A percentile compares a stretch with the other conserved stretches of the same genome.
Conservation (phyloP, 257 asterid genomes). For the Scutellaria barbata region DNA sequence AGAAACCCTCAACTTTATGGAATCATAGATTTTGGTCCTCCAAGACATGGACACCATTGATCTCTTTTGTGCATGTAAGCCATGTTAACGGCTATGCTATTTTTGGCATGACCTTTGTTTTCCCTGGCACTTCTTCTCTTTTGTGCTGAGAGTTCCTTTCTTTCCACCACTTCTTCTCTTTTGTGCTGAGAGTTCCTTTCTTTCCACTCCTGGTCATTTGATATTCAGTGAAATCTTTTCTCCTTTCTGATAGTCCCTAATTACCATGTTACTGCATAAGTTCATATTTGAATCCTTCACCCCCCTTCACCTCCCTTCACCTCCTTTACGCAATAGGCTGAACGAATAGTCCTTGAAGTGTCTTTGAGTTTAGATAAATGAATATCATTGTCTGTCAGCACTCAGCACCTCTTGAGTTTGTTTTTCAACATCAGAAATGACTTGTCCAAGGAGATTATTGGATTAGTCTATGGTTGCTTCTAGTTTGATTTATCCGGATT, state of each 20-base stretch:
- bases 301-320: not conserved
- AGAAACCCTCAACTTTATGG: not conserved
- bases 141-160: not conserved
- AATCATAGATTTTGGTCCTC: not conserved
- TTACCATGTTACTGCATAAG: not conserved
- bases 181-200: not conserved
- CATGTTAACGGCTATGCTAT: not conserved
- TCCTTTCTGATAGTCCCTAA: not conserved
- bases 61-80: constrained; percentile 5
- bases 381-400: constrained; percentile 14
- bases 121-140: not conserved
- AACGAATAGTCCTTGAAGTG: constrained; percentile 24
- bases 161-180: not conserved
- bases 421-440: constrained; percentile 16
- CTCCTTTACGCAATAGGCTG: not conserved
- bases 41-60: constrained; percentile 10
- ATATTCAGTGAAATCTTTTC: constrained; percentile 6
- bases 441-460: constrained; percentile 17
- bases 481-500: constrained; percentile 3
- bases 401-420: not conserved
- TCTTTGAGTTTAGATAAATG: constrained; percentile 21
- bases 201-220: not conserved
- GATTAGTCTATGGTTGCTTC: constrained; percentile 13
- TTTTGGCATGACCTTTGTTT: not conserved
- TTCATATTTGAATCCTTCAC: constrained; percentile 14